Base-by-base conservation (phyloP, 108 stramenopile species). In the Pinguiococcus pyrenoidosus region DNA sequence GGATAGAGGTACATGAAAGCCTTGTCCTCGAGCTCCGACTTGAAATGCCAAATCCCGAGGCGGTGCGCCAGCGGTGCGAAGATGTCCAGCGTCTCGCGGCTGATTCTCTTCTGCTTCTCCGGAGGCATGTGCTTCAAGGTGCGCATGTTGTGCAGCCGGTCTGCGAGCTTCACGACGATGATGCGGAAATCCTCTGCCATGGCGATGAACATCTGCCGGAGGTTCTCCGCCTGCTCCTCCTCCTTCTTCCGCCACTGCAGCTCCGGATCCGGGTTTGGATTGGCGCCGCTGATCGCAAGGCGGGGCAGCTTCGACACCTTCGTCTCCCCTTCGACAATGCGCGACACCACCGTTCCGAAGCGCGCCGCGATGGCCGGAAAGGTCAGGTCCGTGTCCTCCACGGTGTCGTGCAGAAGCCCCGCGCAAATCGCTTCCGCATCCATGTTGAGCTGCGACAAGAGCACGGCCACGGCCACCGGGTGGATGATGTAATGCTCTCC, bases 41-140 rank as follows among this genome's bases (percentile, higher is more conserved):
- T 90, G 68, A 92, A 84, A 37, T 84, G 82, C 86, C 86, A 87
- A n/a, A 96, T 78, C 21, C 89, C 89, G 82, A 96, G 83, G 14
- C 87, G 64, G 59, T 91, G 88, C 25, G 93, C 93, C 32, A 96
- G 62, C 0, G 93, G 93, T 0, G 90, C 93, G 68, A 90, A 90
- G 20, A 92, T 87, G 51, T 89, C 87, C 5, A 91, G 55, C 0
- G 90, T 89, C 57, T 96, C 87, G 4, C 87, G 72, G 41, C 78
- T 76, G 27, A 92, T 86, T 39, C 84, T 83, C 57, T 72, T 63
- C 60, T 90, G 85, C 63, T 92, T 90, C 48, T 84, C 84, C 13
- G 81, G 77, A 39, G 87, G 83, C 89, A 92, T 90, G 63, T 79
- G 67, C 27, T 69, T 54, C 24, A 96, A 46, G 2, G 90, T 90